Conservation (phyloP, 495 filamentous ascomycete species). For the Articulospora tetracladia region DNA sequence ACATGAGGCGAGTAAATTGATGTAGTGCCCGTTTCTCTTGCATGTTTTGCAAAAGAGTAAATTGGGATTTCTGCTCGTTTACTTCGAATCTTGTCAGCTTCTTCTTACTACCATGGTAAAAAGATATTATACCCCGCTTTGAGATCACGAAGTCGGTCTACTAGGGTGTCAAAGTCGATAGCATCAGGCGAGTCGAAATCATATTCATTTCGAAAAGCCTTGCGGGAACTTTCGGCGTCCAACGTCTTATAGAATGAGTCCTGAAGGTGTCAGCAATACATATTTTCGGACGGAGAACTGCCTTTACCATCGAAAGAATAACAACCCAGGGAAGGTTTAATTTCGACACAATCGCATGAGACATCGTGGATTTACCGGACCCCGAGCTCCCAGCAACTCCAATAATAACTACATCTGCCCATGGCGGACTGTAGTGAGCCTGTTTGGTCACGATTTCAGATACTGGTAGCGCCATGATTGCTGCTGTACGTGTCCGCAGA, state of each 20-base stretch:
- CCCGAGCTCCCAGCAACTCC: constrained; percentile 94
- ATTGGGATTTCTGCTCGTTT: constrained; percentile 90
- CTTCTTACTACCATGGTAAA: background rate
- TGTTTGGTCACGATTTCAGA: constrained; percentile 28
- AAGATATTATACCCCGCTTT: constrained; percentile 73
- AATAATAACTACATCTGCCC: constrained; percentile 92
- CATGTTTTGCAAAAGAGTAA: constrained; percentile 94
- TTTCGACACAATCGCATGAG: constrained; percentile 83
- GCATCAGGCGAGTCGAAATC: constrained; percentile 94
- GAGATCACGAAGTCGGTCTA: constrained; percentile 75
- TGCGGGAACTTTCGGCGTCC: constrained; percentile 63
- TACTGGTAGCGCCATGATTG: constrained; percentile 16
- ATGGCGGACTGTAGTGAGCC: constrained; percentile 85
- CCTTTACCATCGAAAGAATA: constrained; percentile 85
- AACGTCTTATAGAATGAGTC: constrained; percentile 96
- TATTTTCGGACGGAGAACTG: background rate
- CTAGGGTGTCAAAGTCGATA: constrained; percentile 89
- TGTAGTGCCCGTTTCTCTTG: constrained; percentile 71
- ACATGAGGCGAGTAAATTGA: constrained; percentile 95
- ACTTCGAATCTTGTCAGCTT: constrained; percentile 40
- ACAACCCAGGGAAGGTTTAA: constrained; percentile 96
- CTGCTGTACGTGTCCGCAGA: background rate
- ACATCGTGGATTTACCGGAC: constrained; percentile 94
- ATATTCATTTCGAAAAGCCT: constrained; percentile 84
- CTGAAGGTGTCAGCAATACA: constrained; percentile 37